Evolutionary conservation across 179 eudicot genomes (phyloP).

Genomic region (Camellia oleifera): DNA sequence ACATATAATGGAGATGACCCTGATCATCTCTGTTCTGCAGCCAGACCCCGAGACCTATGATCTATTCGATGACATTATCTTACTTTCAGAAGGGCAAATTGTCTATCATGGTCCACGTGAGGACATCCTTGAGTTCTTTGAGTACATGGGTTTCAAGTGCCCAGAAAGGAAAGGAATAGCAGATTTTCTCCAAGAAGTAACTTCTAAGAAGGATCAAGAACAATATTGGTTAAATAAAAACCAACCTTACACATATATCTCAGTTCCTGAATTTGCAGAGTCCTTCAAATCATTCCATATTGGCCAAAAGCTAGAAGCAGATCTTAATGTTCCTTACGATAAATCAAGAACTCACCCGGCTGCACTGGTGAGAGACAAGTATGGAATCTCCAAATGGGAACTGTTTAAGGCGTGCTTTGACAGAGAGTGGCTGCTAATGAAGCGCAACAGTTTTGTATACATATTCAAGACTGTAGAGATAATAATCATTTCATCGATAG

Average conservation of each 20-base stretch:
- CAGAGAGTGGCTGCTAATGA: constrained; percentile 82
- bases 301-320: constrained; percentile 40
- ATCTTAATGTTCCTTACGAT: constrained; percentile 55
- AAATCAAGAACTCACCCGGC: constrained; percentile 52
- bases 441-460: constrained; percentile 60
- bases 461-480: constrained; percentile 69
- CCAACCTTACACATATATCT: constrained; percentile 51
- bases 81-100: constrained; percentile 78
- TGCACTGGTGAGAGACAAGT: constrained; percentile 63
- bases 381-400: constrained; percentile 60
- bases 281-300: constrained; percentile 49
- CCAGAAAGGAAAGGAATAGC: constrained; percentile 81
- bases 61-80: constrained; percentile 75
- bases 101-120: constrained; percentile 85
- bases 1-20: constrained; percentile 72
- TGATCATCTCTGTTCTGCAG: constrained; percentile 80
- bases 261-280: constrained; percentile 58
- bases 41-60: constrained; percentile 83
- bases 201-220: constrained; percentile 73
- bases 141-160: constrained; percentile 71
- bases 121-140: constrained; percentile 60
- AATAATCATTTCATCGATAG: constrained; percentile 52
- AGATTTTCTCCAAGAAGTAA: constrained; percentile 87
- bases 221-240: constrained; percentile 67
- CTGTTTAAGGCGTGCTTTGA: constrained; percentile 69